Evolutionary conservation across 352 stramenopile genomes (phyloP), one percentile per base, ranked within the genome.

Genomic region (Globisporangium barbulae): DNA sequence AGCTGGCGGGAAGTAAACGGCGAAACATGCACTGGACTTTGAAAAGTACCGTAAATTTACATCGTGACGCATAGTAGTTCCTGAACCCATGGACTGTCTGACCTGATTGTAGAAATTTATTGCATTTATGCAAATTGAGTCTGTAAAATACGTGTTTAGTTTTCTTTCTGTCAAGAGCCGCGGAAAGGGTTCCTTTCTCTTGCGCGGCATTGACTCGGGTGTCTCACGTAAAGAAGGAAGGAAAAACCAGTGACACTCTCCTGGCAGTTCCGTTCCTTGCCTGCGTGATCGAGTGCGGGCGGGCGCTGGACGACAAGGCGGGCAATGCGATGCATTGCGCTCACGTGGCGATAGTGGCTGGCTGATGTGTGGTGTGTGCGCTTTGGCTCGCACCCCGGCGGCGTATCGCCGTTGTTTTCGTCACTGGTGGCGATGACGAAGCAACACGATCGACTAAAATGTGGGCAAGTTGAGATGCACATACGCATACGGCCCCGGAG

Each of bases 1-100:
- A 30, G n/a, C 19, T n/a, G 15, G 6, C 19, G 13, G 48, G 8
- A 30, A 42, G 4, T 42, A 42, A 48, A 21, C 42, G 9, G 17
- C 42, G 42, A 21, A 48, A 48, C 19, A 21, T 58, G 31, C 52
- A 58, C 52, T 58, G 52, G 52, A 58, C 52, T 58, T 58, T 58
- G 52, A n/a, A n/a, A 31, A 0, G 22, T 58, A 45, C 52, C 17
- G 31, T 5, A 31, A 58, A 0, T 15, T 58, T 57, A 25, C 52
- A 25, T 1, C n/a, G 25, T 28, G 25, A 28, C 4, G 2, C n/a
- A 6, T 3, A 13, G 8, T 30, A 5, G 42, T 47, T 47, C 21
- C 13, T 47, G 1, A 47, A 21, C 41, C 19, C 19, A 15, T 22
- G 15, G 39, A 2, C 15, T 45, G 13, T n/a, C 33, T 39, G 33